Evolutionary conservation across 176 grass and related monocot species (phyloP).

Genomic region (Saccharum spontaneum): DNA sequence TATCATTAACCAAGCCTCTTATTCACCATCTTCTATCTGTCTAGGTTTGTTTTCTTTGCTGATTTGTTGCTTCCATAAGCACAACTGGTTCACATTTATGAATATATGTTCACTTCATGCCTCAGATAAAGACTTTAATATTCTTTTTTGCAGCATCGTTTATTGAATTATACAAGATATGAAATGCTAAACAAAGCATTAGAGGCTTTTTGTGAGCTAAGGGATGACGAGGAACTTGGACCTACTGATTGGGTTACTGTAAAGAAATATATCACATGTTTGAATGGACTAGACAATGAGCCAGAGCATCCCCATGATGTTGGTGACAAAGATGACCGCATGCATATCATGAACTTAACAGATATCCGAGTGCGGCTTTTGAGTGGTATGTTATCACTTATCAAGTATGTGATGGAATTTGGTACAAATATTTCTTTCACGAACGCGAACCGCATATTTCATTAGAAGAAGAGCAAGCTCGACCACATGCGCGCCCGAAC

Average conservation of each 20-base stretch:
- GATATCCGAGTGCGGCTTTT: slow-evolving; percentile 85
- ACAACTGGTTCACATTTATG: slow-evolving; percentile 6
- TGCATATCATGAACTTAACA: slow-evolving; percentile 62
- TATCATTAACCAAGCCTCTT: slow-evolving; percentile 3
- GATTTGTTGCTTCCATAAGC: neutral
- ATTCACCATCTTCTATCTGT: slow-evolving; percentile 7
- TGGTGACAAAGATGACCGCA: slow-evolving; percentile 42
- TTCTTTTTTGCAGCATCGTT: slow-evolving; percentile 65
- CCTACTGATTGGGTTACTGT: slow-evolving; percentile 88
- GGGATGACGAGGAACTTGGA: slow-evolving; percentile 96
- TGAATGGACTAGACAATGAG: slow-evolving; percentile 74
- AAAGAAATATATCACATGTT: slow-evolving; percentile 82
- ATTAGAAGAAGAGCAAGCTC: neutral
- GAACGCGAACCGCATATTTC: neutral
- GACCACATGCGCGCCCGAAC: neutral
- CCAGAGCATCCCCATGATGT: slow-evolving; percentile 75
- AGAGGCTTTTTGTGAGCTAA: slow-evolving; percentile 81
- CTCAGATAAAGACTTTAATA: neutral
- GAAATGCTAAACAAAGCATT: slow-evolving; percentile 94
- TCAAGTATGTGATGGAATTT: neutral
- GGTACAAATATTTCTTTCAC: neutral
- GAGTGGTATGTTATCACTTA: slow-evolving; percentile 62
- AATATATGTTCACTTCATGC: slow-evolving; percentile 2
- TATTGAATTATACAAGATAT: slow-evolving; percentile 82
- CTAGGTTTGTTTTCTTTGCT: neutral